phyloP scores from a whole-genome alignment of 176 grass and related monocot genomes.

The Carex littledalei region DNA sequence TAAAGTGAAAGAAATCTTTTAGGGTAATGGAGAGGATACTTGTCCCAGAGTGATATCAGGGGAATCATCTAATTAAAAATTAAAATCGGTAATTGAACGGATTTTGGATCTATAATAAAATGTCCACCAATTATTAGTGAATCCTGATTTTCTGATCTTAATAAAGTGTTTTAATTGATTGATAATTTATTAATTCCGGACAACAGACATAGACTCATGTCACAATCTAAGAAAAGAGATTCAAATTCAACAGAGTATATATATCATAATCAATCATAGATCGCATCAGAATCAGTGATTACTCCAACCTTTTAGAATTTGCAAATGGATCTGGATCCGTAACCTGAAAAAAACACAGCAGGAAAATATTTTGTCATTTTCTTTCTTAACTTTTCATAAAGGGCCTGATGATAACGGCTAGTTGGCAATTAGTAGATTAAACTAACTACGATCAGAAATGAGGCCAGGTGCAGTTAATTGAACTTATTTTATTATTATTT shows the following conservation, averaged over 20 bases:
- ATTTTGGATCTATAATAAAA: not conserved
- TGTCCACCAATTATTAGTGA: not conserved
- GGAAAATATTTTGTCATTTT: not conserved
- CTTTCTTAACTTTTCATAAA: not conserved
- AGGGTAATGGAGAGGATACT: no score
- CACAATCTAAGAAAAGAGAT: slow-evolving; percentile 5
- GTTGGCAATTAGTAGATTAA: not conserved
- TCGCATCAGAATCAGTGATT: not conserved
- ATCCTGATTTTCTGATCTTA: not conserved
- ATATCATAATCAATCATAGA: not conserved
- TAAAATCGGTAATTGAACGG: not conserved
- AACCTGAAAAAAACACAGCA: not conserved
- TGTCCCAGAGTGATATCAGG: no score
- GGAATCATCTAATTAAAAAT: not conserved
- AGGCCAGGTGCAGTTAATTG: not conserved
- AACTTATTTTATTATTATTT: not conserved
- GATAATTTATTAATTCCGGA: not conserved
- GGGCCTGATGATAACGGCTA: not conserved
- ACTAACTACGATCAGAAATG: not conserved
- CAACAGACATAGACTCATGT: not conserved
- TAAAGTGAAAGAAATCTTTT: no score
- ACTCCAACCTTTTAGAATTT: not conserved
- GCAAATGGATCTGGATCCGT: not conserved
- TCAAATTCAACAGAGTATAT: not conserved
- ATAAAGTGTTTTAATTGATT: not conserved